Conservation (phyloP, 441 rosid species). For the Gossypium laxum region DNA sequence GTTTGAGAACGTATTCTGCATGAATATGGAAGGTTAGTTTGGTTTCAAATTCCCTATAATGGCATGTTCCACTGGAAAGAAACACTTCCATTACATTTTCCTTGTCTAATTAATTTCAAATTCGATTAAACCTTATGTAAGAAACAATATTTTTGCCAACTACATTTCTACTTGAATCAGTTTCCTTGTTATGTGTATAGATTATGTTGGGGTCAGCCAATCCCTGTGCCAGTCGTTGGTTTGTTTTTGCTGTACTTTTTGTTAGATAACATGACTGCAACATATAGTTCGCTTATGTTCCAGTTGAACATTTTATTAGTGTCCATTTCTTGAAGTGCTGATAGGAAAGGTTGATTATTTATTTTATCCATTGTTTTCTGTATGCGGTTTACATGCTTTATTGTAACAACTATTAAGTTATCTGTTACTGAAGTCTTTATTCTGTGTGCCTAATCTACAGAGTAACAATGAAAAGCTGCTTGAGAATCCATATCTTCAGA, state of each 20-base stretch:
- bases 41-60: neutral
- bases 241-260: neutral
- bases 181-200: neutral
- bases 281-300: neutral
- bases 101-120: neutral
- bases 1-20: neutral
- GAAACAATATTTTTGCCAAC: neutral
- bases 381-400: neutral
- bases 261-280: neutral
- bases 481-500: slow-evolving; percentile 97
- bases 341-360: neutral
- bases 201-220: neutral
- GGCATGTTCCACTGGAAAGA: neutral
- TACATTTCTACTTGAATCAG: neutral
- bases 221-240: neutral
- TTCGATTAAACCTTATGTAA: no score
- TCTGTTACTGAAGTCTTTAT: slow-evolving; percentile 14
- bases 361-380: neutral
- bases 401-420: neutral
- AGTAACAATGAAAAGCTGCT: slow-evolving; percentile 94
- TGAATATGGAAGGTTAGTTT: neutral
- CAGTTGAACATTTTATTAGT: neutral
- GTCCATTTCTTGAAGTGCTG: neutral
- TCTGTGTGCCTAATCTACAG: slow-evolving; percentile 33
- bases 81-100: neutral